phyloP scores from a whole-genome alignment of 2,329 filamentous ascomycete genomes.

The Pyrenophora graminea region DNA sequence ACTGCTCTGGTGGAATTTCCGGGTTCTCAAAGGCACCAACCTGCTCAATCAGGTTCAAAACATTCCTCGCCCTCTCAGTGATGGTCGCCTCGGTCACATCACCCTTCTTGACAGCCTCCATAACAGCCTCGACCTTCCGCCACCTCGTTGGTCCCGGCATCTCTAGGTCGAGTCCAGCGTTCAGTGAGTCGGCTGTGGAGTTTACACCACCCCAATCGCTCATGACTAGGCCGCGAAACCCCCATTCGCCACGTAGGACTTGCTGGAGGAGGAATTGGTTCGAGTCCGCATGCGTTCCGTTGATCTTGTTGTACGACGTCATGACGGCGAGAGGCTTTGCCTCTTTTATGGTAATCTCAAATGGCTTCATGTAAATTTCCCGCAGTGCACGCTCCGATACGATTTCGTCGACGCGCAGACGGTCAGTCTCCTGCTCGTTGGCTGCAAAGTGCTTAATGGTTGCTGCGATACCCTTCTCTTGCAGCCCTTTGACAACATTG shows the following conservation, averaged over 20 bases:
- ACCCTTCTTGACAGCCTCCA: constrained; percentile 43
- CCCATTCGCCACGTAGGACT: constrained; percentile 73
- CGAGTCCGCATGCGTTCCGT: constrained; percentile 70
- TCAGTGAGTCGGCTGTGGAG: constrained; percentile 41
- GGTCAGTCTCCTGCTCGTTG: constrained; percentile 73
- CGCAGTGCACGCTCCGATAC: constrained; percentile 62
- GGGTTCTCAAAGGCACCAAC: constrained; percentile 64
- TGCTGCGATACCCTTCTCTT: constrained; percentile 67
- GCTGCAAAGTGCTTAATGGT: constrained; percentile 77
- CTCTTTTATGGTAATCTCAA: constrained; percentile 73
- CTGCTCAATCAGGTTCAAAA: constrained; percentile 69
- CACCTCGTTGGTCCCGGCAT: constrained; percentile 62
- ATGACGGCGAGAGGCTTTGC: constrained; percentile 70
- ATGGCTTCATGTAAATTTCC: constrained; percentile 61
- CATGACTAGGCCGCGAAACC: constrained; percentile 69
- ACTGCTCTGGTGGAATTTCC: constrained; percentile 59
- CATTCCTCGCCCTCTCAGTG: constrained; percentile 35
- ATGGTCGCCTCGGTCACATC: constrained; percentile 55
- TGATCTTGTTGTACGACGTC: constrained; percentile 75
- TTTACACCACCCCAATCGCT: constrained; percentile 63
- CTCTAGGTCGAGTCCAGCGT: constrained; percentile 45
- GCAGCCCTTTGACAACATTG: constrained; percentile 63
- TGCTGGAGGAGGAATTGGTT: constrained; percentile 67
- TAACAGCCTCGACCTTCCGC: constrained; percentile 68
- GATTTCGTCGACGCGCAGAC: constrained; percentile 56